phyloP scores from a whole-genome alignment of 2,329 filamentous ascomycete species.

The Aureobasidium pullulans region DNA sequence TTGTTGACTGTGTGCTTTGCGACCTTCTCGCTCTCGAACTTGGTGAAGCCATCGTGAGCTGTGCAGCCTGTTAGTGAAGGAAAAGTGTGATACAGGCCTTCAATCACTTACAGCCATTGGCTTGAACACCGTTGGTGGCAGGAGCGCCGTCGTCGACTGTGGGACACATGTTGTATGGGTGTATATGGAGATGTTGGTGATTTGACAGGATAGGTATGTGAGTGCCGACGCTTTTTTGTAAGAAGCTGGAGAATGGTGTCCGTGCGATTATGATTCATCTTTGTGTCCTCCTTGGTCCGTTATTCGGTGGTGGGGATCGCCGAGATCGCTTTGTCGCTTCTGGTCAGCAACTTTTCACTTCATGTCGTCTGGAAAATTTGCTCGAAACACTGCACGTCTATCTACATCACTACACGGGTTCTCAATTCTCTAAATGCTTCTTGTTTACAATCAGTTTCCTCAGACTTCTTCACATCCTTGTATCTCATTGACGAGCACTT shows the following conservation, averaged over 20 bases:
- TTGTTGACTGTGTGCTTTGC: constrained; percentile 19
- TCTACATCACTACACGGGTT: too few species aligned
- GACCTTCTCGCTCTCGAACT: constrained; percentile 43
- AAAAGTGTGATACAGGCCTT: neutral
- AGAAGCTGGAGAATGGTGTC: neutral
- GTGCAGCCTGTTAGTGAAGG: constrained; percentile 4
- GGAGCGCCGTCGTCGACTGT: constrained; percentile 17
- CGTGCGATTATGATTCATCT: neutral
- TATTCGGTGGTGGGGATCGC: neutral
- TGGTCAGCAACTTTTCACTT: too few species aligned
- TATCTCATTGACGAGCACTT: too few species aligned
- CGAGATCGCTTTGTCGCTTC: neutral
- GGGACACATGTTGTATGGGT: constrained; percentile 23
- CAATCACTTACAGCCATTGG: constrained; percentile 25
- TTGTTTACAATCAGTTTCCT: too few species aligned
- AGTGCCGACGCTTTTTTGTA: constrained; percentile 1
- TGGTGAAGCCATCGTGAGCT: constrained; percentile 48
- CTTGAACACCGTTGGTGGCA: constrained; percentile 23
- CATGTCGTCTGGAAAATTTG: too few species aligned
- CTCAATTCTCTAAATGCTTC: too few species aligned
- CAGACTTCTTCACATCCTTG: too few species aligned
- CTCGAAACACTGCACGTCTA: too few species aligned
- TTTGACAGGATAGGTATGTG: neutral
- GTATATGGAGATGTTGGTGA: neutral
- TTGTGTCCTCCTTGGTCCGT: neutral